Conservation (phyloP, 2,329 filamentous ascomycete species). For the Trichoderma koningii region DNA sequence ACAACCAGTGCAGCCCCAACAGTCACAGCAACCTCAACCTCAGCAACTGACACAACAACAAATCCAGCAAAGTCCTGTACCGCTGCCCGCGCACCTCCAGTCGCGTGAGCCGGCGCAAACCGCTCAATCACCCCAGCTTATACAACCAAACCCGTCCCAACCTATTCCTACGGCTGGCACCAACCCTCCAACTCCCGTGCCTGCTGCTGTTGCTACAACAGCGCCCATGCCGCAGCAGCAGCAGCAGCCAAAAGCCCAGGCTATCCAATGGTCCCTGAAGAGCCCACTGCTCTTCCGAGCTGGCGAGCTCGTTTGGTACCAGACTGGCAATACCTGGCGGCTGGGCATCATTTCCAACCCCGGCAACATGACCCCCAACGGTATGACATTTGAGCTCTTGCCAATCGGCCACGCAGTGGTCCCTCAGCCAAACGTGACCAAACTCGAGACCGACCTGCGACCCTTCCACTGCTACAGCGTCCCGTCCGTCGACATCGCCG, state of each 20-base stretch:
- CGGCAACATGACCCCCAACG: constrained; percentile 39
- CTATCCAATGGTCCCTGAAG: constrained; percentile 39
- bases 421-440: constrained; percentile 44
- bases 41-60: constrained; percentile 18
- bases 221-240: constrained; percentile 11
- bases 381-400: constrained; percentile 42
- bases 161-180: constrained; percentile 21
- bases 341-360: constrained; percentile 48
- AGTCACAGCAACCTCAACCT: constrained; percentile 24
- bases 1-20: constrained; percentile 22
- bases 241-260: constrained; percentile 24
- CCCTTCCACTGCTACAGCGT: constrained; percentile 57
- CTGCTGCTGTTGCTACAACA: background rate
- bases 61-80: constrained; percentile 8
- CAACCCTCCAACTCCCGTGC: constrained; percentile 21
- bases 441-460: constrained; percentile 47
- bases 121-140: background rate
- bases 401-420: constrained; percentile 46
- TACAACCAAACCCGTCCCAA: constrained; percentile 20
- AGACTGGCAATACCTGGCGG: constrained; percentile 51
- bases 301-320: constrained; percentile 55
- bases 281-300: constrained; percentile 47
- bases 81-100: constrained; percentile 29
- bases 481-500: constrained; percentile 45
- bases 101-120: constrained; percentile 23